Evolutionary conservation across 768 basidiomycete genomes (phyloP), one percentile per base, ranked within the genome.

Genomic region (Dioszegia crocea): DNA sequence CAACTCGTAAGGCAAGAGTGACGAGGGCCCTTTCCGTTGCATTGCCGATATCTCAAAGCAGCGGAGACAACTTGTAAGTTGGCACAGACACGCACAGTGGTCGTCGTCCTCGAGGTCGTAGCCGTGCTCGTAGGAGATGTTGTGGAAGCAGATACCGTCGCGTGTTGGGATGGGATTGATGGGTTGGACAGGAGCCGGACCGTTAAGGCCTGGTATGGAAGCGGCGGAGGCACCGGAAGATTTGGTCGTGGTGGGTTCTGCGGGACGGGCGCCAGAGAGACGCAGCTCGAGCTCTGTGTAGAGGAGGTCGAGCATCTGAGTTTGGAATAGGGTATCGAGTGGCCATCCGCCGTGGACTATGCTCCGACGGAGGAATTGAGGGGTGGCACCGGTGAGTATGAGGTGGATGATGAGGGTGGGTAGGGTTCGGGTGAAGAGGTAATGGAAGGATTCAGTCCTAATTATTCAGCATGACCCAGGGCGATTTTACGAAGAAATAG

Each of bases 401-500:
- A 77, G 66, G 23, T 73, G 66, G 55, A 77, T 75, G 54, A 77
- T 58, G 17, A 77, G 61, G 17, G 68, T 71, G 11, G 76, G 74
- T 16, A 77, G 44, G 6, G 69, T 65, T 41, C 66, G 62, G 17
- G 71, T 75, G 60, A 75, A 77, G 12, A 72, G 62, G 43, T 74
- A 69, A 56, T 77, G 76, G 52, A 77, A 77, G 29, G 76, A 68
- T 62, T 77, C 76, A 56, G 71, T 66, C 75, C 75, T 76, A 59
- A 4, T 19, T 9, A 14, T 30, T 49, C 9, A 51, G 53, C 31
- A 30, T 17, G 17, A 36, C 12, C 24, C 17, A 21, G 17, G 14
- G n/a, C n/a, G n/a, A 10, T 12, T 50, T 26, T 38, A 40, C 16
- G 3, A 44, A 14, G n/a, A 46, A 31, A 11, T 23, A 23, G 12